Percentiles rank a stretch among this genome's conserved stretches.
Conservation (phyloP, 495 filamentous ascomycete genomes). For the Chaetomium fimeti region DNA sequence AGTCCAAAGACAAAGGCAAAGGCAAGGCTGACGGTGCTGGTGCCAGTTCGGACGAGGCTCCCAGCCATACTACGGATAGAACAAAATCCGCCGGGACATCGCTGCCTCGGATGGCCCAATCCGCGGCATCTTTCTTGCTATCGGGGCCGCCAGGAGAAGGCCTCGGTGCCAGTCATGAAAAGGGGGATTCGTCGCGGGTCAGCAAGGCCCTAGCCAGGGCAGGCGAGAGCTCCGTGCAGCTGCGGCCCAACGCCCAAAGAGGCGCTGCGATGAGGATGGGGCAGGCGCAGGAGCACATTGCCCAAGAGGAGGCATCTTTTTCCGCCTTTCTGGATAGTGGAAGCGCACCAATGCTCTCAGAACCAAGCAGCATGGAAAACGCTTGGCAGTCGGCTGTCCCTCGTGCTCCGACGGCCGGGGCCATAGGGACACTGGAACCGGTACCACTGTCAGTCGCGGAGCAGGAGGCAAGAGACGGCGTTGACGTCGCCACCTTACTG, state of each 20-base stretch:
- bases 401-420: not conserved
- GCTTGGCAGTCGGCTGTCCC: slow-evolving; percentile 19
- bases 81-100: slow-evolving; percentile 2
- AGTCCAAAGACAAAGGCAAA: slow-evolving; percentile 24
- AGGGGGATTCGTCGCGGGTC: slow-evolving; percentile 27
- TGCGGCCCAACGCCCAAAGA: slow-evolving; percentile 59
- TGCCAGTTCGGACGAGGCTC: slow-evolving; percentile 13
- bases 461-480: slow-evolving; percentile 45
- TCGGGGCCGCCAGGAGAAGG: slow-evolving; percentile 19
- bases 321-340: slow-evolving; percentile 45
- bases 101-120: slow-evolving; percentile 30
- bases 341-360: slow-evolving; percentile 27
- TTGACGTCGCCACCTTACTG: slow-evolving; percentile 46
- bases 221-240: slow-evolving; percentile 32
- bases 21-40: slow-evolving; percentile 23
- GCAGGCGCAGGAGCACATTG: slow-evolving; percentile 38
- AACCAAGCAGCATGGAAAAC: slow-evolving; percentile 24
- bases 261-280: slow-evolving; percentile 25
- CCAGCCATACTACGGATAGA: not conserved
- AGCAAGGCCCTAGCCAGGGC: slow-evolving; percentile 18
- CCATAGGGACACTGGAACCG: not conserved
- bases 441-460: slow-evolving; percentile 30
- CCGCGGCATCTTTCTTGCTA: slow-evolving; percentile 30
- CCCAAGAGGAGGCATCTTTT: slow-evolving; percentile 44
- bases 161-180: slow-evolving; percentile 21